Conservation (phyloP, 2,329 filamentous ascomycete species). For the Sporothrix brunneoviolacea region DNA sequence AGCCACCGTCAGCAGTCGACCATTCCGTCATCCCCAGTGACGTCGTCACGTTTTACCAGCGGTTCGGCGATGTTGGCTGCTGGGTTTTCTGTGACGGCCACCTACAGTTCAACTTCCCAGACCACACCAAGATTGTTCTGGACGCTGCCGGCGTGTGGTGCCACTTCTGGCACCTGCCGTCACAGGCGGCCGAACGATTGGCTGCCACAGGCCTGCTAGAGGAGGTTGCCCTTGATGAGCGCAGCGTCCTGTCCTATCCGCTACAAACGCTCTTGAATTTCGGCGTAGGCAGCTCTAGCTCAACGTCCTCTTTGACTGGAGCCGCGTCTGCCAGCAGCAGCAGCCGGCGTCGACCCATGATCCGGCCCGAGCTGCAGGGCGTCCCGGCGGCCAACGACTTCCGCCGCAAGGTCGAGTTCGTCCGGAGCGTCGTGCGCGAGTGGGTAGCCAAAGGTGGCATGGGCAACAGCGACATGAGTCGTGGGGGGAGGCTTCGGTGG, state of each 20-base stretch:
- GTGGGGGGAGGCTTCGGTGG: slow-evolving; percentile 51
- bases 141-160: slow-evolving; percentile 68
- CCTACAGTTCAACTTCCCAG: slow-evolving; percentile 78
- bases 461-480: slow-evolving; percentile 57
- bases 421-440: slow-evolving; percentile 60
- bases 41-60: slow-evolving; percentile 73
- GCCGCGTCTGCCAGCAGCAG: slow-evolving; percentile 37
- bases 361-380: slow-evolving; percentile 52
- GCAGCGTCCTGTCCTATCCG: slow-evolving; percentile 65
- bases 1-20: slow-evolving; percentile 27
- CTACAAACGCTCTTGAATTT: slow-evolving; percentile 69
- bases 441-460: slow-evolving; percentile 66
- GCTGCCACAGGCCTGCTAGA: slow-evolving; percentile 59
- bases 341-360: slow-evolving; percentile 49
- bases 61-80: slow-evolving; percentile 72
- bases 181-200: slow-evolving; percentile 62
- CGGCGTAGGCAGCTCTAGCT: slow-evolving; percentile 23
- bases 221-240: slow-evolving; percentile 62
- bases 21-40: slow-evolving; percentile 42
- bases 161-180: slow-evolving; percentile 69
- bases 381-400: slow-evolving; percentile 68
- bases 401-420: slow-evolving; percentile 66
- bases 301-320: slow-evolving; percentile 24
- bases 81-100: slow-evolving; percentile 78
- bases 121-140: slow-evolving; percentile 78